Conservation (phyloP, 768 basidiomycete genomes). For the Lactarius indigo region DNA sequence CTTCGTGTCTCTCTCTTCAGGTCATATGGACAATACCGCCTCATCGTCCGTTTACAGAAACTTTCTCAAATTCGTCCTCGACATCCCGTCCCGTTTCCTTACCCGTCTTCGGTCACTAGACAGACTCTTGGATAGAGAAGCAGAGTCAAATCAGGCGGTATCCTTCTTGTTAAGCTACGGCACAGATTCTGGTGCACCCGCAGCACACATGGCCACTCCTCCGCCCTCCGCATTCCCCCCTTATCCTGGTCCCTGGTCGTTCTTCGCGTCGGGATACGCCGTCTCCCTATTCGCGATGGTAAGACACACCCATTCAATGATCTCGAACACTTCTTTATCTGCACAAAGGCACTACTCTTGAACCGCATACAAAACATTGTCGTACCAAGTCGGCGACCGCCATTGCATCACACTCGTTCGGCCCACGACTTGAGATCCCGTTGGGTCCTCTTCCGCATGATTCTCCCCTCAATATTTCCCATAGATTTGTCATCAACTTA, state of each 20-base stretch:
- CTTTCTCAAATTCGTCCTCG: slow-evolving; percentile 6
- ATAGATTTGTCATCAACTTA: slow-evolving; percentile 56
- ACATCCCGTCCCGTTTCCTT: slow-evolving; percentile 7
- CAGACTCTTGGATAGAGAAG: slow-evolving; percentile 12
- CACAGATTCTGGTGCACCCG: slow-evolving; percentile 11
- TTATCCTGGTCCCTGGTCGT: slow-evolving; percentile 63
- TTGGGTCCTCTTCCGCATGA: slow-evolving; percentile 26
- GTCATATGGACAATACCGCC: not conserved
- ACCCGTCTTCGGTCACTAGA: slow-evolving; percentile 11
- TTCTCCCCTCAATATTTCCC: slow-evolving; percentile 51
- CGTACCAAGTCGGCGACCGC: slow-evolving; percentile 53
- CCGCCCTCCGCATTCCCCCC: slow-evolving; percentile 24
- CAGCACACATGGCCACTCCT: slow-evolving; percentile 14
- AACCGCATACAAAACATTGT: slow-evolving; percentile 79
- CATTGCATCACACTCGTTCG: slow-evolving; percentile 28
- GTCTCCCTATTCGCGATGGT: slow-evolving; percentile 66
- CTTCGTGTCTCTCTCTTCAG: not conserved
- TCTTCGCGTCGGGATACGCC: slow-evolving; percentile 72
- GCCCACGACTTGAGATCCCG: slow-evolving; percentile 23
- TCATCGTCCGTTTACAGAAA: not conserved
- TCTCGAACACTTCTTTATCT: not conserved
- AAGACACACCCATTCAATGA: slow-evolving; percentile 18
- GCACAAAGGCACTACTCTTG: slow-evolving; percentile 55
- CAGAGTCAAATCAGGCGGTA: not conserved
- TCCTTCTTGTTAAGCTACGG: not conserved